Percentiles rank a stretch among this genome's conserved stretches.
Evolutionary conservation across 2,329 filamentous ascomycete genomes (phyloP).

Genomic region (Hypoxylon sp.): DNA sequence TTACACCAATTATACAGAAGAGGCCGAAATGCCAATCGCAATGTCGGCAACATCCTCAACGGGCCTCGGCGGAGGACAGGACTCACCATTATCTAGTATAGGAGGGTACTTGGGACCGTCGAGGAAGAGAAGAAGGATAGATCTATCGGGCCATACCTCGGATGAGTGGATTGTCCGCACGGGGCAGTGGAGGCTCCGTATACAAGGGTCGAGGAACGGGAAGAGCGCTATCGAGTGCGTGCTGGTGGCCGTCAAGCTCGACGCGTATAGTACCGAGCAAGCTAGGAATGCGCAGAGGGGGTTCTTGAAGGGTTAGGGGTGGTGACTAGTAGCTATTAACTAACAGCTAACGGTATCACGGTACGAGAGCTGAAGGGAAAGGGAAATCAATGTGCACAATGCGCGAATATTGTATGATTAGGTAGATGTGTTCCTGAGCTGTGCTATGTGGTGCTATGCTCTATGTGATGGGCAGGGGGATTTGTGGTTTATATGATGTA

Average conservation of each 20-base stretch:
- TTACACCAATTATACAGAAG: slow-evolving; percentile 55
- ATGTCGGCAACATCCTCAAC: slow-evolving; percentile 55
- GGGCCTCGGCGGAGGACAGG: slow-evolving; percentile 53
- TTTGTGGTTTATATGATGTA: slow-evolving; percentile 20
- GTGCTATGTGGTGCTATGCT: slow-evolving; percentile 5
- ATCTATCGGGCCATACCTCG: slow-evolving; percentile 53
- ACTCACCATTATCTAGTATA: slow-evolving; percentile 54
- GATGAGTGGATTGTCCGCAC: slow-evolving; percentile 75
- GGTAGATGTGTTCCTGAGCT: neutral
- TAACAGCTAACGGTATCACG: slow-evolving; percentile 41
- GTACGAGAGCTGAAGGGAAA: neutral
- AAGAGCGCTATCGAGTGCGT: slow-evolving; percentile 77
- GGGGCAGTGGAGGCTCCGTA: slow-evolving; percentile 80
- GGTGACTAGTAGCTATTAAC: neutral
- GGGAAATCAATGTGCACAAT: neutral
- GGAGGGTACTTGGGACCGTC: slow-evolving; percentile 55
- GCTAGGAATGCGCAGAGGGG: slow-evolving; percentile 75
- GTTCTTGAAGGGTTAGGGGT: slow-evolving; percentile 67
- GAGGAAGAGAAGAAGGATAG: slow-evolving; percentile 64
- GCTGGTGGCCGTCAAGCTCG: slow-evolving; percentile 81
- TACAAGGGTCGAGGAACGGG: slow-evolving; percentile 68
- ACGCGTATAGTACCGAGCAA: slow-evolving; percentile 77
- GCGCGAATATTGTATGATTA: slow-evolving; percentile 11
- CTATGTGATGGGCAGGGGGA: neutral
- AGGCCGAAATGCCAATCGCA: slow-evolving; percentile 49